Conservation (phyloP, 148 eudicot genomes). For the Cornus kousa region DNA sequence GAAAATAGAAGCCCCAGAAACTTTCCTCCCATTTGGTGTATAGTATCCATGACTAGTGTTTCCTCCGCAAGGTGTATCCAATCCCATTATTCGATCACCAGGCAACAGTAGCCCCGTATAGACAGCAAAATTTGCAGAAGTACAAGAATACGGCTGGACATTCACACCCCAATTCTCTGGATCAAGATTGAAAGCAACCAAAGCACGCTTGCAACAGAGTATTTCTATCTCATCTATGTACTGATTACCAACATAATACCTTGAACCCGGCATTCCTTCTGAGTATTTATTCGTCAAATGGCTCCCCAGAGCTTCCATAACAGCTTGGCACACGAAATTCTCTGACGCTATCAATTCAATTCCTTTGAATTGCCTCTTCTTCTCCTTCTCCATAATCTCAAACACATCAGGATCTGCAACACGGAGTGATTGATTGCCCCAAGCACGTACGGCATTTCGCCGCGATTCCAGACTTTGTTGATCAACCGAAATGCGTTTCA, state of each 20-base stretch:
- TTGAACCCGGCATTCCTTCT: constrained; percentile 85
- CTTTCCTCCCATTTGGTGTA: constrained; percentile 81
- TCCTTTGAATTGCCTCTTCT: constrained; percentile 67
- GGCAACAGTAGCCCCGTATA: constrained; percentile 80
- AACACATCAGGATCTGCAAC: constrained; percentile 77
- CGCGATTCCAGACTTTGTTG: constrained; percentile 38
- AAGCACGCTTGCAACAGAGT: constrained; percentile 72
- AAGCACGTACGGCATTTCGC: constrained; percentile 41
- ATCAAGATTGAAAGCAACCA: constrained; percentile 69
- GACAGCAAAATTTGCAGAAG: constrained; percentile 86
- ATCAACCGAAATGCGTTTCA: constrained; percentile 24
- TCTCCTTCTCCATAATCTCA: constrained; percentile 76
- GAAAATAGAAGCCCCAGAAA: constrained; percentile 89
- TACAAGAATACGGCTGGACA: constrained; percentile 92
- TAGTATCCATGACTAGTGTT: constrained; percentile 89
- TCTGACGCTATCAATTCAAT: constrained; percentile 92
- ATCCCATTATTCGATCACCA: constrained; percentile 89
- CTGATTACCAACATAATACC: constrained; percentile 88
- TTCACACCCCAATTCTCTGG: constrained; percentile 84
- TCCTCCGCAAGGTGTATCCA: constrained; percentile 87
- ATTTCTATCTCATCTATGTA: constrained; percentile 81
- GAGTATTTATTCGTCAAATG: constrained; percentile 87
- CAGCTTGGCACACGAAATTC: constrained; percentile 84
- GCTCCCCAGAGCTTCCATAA: constrained; percentile 87
- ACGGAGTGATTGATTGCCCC: constrained; percentile 69